phyloP scores from a whole-genome alignment of 495 filamentous ascomycete species.

The Halenospora varia region DNA sequence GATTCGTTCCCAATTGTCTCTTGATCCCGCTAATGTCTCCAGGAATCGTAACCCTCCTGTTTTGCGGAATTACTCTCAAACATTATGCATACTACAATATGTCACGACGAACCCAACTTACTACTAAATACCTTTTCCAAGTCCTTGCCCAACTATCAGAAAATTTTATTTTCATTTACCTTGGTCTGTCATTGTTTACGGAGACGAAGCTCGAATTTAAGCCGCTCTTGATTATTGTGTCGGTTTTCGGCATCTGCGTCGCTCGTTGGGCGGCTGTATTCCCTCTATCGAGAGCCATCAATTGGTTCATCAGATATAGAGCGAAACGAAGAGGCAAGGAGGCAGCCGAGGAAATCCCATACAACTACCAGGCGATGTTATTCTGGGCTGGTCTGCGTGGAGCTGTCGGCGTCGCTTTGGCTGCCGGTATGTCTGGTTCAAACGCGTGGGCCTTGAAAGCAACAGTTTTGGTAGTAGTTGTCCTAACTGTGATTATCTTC shows the following conservation, averaged over 20 bases:
- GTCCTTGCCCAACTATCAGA: slow-evolving; percentile 92
- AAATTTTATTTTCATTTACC: slow-evolving; percentile 99
- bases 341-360: slow-evolving; percentile 84
- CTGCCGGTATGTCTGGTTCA: slow-evolving; percentile 76
- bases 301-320: slow-evolving; percentile 90
- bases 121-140: slow-evolving; percentile 97
- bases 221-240: slow-evolving; percentile 91
- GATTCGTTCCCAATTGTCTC: slow-evolving; percentile 19
- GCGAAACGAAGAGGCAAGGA: slow-evolving; percentile 74
- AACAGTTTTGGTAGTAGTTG: slow-evolving; percentile 93
- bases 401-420: slow-evolving; percentile 92
- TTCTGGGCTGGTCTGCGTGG: slow-evolving; percentile 98
- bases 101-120: slow-evolving; percentile 94
- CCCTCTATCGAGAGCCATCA: slow-evolving; percentile 83
- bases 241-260: slow-evolving; percentile 84
- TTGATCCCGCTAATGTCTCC: slow-evolving; percentile 14
- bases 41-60: slow-evolving; percentile 96
- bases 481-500: slow-evolving; percentile 97
- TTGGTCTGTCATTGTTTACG: slow-evolving; percentile 90
- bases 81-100: slow-evolving; percentile 99
- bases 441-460: slow-evolving; percentile 79
- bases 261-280: slow-evolving; percentile 93
- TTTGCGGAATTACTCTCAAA: slow-evolving; percentile 97
- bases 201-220: slow-evolving; percentile 84
- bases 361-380: slow-evolving; percentile 92